Base-by-base conservation (phyloP, 495 filamentous ascomycete genomes). In the Aspergillus sclerotiicarbonarius region DNA sequence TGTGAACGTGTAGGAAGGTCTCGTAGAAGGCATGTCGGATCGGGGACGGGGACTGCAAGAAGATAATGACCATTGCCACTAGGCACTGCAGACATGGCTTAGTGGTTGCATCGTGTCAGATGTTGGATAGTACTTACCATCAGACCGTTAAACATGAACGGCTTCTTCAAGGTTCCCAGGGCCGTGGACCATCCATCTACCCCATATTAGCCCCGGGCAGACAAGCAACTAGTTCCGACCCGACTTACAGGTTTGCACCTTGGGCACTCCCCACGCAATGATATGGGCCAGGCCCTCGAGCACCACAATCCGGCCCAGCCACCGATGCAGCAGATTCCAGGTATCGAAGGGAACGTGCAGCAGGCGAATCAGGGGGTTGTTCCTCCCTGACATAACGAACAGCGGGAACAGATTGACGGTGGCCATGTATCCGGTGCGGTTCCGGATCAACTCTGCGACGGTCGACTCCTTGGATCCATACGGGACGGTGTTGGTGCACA, bases 321-420 rank as follows among this genome's bases (percentile, higher is more conserved):
- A 96, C 31, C 90, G 84, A 70, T 94, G 91, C 35, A 94, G 69
- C 30, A 96, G 73, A 70, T 93, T 94, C 79, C 87, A 93, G 0
- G 89, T 92, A 72, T 94, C 90, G 70, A 92, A 94, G 64, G 85
- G 87, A 68, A 94, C 83, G 18, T 81, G 81, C 62, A 91, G 80
- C 7, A 90, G 67, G 4, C 68, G 62, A 59, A 92, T 92, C 16
- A 93, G 75, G 19, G 88, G 89, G 67, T 91, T 95, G 75, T 95
- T 95, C 47, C 90, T 81, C 19, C 89, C 83, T 16, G 89, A 89
- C 58, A 93, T 80, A 49, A 94, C 72, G 53, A 96, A 74, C 30
- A 92, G 77, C 0, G 88, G 87, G 15, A 92, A 78, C 82, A 94
- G 84, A 72, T 91, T 95, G 56, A 90, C 80, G 9, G 82, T 71